Percentiles rank a stretch among this genome's conserved stretches.
These are phyloP conservation scores for Pyrenula aspistea DNA, from an alignment of 495 filamentous ascomycete genomes.

Conservation along the genomic window DNA sequence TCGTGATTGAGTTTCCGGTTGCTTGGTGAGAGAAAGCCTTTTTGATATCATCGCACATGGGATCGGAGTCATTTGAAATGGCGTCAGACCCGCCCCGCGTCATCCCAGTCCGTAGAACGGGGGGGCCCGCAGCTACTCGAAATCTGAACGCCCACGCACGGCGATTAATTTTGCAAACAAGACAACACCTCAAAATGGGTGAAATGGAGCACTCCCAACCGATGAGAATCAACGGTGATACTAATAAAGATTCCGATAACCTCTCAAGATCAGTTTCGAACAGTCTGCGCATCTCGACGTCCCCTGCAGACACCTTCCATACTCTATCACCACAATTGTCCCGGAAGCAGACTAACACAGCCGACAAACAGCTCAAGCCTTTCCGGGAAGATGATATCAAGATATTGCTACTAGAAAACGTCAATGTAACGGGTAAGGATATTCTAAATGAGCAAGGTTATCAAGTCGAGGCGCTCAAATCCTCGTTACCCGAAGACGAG, in stretches of 20 bases:
- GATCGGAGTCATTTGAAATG: neutral
- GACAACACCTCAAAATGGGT: neutral
- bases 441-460: conserved; percentile 80
- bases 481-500: conserved; percentile 79
- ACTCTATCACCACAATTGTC: conserved; percentile 42
- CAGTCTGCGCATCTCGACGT: conserved; percentile 44
- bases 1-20: too few species aligned
- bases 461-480: conserved; percentile 86
- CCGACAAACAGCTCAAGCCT: conserved; percentile 78
- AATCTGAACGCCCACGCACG: too few species aligned
- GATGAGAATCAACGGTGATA: neutral
- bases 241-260: too few species aligned
- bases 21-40: too few species aligned
- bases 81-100: neutral
- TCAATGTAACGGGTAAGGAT: conserved; percentile 79
- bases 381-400: conserved; percentile 94
- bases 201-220: neutral
- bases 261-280: conserved; percentile 31
- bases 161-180: too few species aligned
- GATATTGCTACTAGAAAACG: conserved; percentile 90
- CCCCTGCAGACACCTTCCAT: conserved; percentile 53
- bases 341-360: conserved; percentile 20
- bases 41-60: too few species aligned
- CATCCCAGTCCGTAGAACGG: neutral
- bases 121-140: neutral